Percentiles rank a stretch among this genome's conserved stretches.
These are phyloP conservation scores for Capsicum chinense DNA, from an alignment of 257 asterid species.

Conservation along the genomic window DNA sequence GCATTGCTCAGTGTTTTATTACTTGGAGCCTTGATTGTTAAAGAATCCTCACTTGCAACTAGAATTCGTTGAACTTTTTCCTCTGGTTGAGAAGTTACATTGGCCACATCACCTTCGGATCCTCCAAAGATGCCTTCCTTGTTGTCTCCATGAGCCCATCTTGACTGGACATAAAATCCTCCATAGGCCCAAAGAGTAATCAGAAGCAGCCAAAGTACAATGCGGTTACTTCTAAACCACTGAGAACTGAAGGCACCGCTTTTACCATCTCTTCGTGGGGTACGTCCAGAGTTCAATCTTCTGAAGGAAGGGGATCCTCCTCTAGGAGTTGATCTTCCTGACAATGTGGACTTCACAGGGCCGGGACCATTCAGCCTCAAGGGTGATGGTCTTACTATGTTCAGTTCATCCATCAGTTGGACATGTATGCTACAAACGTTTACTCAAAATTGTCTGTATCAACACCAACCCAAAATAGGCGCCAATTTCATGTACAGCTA, in stretches of 20 bases:
- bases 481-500: not conserved
- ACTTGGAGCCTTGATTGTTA: conserved; percentile 36
- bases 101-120: conserved; percentile 58
- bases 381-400: conserved; percentile 60
- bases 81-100: conserved; percentile 42
- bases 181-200: conserved; percentile 98
- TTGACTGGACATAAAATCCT: conserved; percentile 87
- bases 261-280: conserved; percentile 67
- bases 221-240: conserved; percentile 74
- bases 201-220: conserved; percentile 90
- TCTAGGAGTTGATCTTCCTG: conserved; percentile 78
- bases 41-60: conserved; percentile 52
- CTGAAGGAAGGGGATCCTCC: conserved; percentile 88
- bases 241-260: conserved; percentile 44
- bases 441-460: conserved; percentile 23
- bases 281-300: conserved; percentile 65
- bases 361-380: conserved; percentile 62
- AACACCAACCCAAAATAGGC: not conserved
- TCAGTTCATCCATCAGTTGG: conserved; percentile 76
- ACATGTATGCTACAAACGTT: conserved; percentile 18
- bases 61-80: conserved; percentile 51
- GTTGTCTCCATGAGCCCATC: conserved; percentile 98
- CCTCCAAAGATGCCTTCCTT: conserved; percentile 95
- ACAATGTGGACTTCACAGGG: conserved; percentile 60
- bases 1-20: conserved; percentile 42